These are phyloP conservation scores for Neurospora hispaniola DNA, from an alignment of 495 filamentous ascomycete species.

Conservation along the genomic window DNA sequence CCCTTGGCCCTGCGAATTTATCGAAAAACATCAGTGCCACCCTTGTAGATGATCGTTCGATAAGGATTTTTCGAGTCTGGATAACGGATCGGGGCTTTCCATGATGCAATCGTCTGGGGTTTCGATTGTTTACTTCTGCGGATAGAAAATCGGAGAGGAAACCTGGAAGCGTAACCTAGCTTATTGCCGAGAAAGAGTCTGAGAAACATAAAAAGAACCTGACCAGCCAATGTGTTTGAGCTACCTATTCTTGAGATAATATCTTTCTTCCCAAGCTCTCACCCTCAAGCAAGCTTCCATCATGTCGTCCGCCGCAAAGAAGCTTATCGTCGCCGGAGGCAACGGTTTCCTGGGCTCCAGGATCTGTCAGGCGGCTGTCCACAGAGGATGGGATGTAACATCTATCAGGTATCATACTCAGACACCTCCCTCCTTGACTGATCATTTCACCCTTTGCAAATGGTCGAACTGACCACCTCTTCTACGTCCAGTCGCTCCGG, in stretches of 20 bases:
- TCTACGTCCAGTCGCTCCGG: constrained; percentile 61
- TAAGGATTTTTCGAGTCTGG: not conserved
- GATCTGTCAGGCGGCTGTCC: constrained; percentile 80
- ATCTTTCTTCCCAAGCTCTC: not conserved
- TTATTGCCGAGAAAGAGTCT: not conserved
- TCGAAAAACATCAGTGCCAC: constrained; percentile 3
- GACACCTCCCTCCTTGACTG: too few relatives aligned
- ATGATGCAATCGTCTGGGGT: constrained; percentile 4
- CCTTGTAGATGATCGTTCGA: constrained; percentile 3
- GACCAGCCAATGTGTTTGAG: too few relatives aligned
- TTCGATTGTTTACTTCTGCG: not conserved
- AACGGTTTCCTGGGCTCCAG: constrained; percentile 91
- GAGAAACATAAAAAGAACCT: too few relatives aligned
- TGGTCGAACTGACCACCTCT: not conserved
- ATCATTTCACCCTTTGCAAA: not conserved
- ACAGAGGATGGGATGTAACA: constrained; percentile 76
- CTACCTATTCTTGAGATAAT: not conserved
- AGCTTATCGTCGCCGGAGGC: constrained; percentile 81
- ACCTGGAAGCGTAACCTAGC: not conserved
- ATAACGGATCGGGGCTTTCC: not conserved
- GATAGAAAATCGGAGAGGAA: not conserved
- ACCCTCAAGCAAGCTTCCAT: not conserved
- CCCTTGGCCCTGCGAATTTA: not conserved
- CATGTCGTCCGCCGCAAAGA: constrained; percentile 41
- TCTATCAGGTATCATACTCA: constrained; percentile 59